Evolutionary conservation across 2,329 filamentous ascomycete species (phyloP).

Genomic region (Hortaea werneckii): DNA sequence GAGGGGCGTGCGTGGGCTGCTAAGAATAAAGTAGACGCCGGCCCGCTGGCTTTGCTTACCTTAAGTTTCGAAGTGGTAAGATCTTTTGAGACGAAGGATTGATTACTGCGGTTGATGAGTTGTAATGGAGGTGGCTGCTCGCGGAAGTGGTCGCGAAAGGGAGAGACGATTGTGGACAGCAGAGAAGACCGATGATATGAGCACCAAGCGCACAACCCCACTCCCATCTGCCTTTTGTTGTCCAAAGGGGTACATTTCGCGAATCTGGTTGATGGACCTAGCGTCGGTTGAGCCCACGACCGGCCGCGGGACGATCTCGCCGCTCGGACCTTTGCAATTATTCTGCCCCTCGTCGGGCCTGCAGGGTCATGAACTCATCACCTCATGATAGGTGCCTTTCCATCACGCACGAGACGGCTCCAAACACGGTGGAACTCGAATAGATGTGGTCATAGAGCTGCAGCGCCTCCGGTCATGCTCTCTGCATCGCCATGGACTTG

Average conservation of each 20-base stretch:
- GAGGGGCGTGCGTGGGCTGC: background rate
- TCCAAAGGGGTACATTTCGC: background rate
- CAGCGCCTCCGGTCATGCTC: too few relatives aligned
- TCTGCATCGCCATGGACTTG: too few relatives aligned
- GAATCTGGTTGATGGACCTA: constrained; percentile 2
- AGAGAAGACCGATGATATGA: too few relatives aligned
- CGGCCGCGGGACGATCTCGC: background rate
- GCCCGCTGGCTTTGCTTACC: constrained; percentile 3
- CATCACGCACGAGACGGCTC: background rate
- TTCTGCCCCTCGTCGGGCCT: background rate
- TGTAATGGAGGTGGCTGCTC: too few relatives aligned
- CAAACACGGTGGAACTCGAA: too few relatives aligned
- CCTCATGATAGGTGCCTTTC: too few relatives aligned
- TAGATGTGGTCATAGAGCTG: too few relatives aligned
- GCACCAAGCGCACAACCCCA: too few relatives aligned
- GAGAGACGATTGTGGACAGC: too few relatives aligned
- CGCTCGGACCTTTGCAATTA: background rate
- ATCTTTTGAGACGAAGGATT: background rate
- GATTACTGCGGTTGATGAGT: too few relatives aligned
- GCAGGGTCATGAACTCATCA: background rate
- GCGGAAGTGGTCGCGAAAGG: too few relatives aligned
- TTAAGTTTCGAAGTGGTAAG: background rate
- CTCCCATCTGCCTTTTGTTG: too few relatives aligned
- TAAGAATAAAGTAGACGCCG: constrained; percentile 1
- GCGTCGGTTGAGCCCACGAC: background rate